Conservation (phyloP, 257 asterid genomes). For the Schizonepeta tenuifolia region DNA sequence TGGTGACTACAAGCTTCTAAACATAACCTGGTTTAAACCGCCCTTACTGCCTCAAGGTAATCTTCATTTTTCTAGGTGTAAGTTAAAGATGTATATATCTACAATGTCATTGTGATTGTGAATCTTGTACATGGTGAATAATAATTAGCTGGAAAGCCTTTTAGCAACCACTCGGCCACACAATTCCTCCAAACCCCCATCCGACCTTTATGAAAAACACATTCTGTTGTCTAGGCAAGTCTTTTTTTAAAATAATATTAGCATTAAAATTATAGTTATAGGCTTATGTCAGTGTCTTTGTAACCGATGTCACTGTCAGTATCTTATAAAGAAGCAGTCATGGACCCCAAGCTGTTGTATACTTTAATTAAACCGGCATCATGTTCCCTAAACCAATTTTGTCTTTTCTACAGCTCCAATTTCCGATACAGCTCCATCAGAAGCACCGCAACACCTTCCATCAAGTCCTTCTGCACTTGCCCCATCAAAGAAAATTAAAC, state of each 20-base stretch:
- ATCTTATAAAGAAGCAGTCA: neutral
- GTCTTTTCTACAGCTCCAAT: slow-evolving; percentile 64
- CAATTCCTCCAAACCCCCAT: neutral
- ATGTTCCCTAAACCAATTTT: slow-evolving; percentile 25
- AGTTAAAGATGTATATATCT: neutral
- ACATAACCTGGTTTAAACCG: slow-evolving; percentile 79
- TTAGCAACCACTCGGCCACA: neutral
- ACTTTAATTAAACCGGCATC: neutral
- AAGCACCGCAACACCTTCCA: slow-evolving; percentile 54
- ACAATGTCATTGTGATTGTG: slow-evolving; percentile 8
- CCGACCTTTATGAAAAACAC: neutral
- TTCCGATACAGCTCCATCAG: slow-evolving; percentile 59
- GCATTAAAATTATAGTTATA: neutral
- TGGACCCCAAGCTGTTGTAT: neutral
- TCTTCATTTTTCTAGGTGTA: slow-evolving; percentile 28
- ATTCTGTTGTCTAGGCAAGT: slow-evolving; percentile 14
- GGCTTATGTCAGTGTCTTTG: slow-evolving; percentile 10
- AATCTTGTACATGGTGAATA: slow-evolving; percentile 13
- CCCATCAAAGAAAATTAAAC: slow-evolving; percentile 53
- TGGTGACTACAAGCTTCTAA: slow-evolving; percentile 80
- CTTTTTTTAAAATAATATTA: neutral
- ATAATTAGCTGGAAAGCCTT: slow-evolving; percentile 2
- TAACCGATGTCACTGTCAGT: neutral
- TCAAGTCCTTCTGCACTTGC: slow-evolving; percentile 53
- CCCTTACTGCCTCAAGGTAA: slow-evolving; percentile 73